phyloP scores from a whole-genome alignment of 2,329 filamentous ascomycete species.

The Ampelomyces quisqualis region DNA sequence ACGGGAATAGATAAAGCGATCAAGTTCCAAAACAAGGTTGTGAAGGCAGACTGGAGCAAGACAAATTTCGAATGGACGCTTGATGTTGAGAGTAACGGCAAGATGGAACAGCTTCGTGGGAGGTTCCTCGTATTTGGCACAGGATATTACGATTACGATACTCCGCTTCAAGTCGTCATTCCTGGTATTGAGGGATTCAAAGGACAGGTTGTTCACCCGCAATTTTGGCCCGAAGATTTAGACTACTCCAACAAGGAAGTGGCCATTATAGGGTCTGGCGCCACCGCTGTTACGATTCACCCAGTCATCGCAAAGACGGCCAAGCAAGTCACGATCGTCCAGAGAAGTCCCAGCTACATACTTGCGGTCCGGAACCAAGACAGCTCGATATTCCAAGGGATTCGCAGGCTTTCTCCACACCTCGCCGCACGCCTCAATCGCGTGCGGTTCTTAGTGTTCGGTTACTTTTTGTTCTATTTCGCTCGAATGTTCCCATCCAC shows the following conservation, averaged over 20 bases:
- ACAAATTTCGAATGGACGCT: conserved; percentile 32
- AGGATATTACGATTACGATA: conserved; percentile 71
- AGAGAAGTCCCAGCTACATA: conserved; percentile 67
- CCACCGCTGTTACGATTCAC: conserved; percentile 73
- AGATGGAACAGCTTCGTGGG: conserved; percentile 23
- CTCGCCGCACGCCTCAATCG: conserved; percentile 50
- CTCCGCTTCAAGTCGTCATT: conserved; percentile 59
- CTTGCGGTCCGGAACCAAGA: not conserved
- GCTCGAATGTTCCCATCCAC: conserved; percentile 47
- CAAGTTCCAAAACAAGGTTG: conserved; percentile 41
- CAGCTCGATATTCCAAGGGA: not conserved
- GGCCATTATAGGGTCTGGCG: conserved; percentile 71
- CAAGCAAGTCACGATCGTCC: conserved; percentile 68
- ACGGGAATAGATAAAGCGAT: conserved; percentile 48
- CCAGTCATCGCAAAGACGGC: conserved; percentile 66
- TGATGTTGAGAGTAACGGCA: conserved; percentile 4
- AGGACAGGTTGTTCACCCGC: conserved; percentile 64
- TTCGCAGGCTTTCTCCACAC: not conserved
- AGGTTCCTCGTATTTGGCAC: conserved; percentile 57
- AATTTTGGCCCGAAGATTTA: conserved; percentile 69
- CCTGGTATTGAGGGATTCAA: conserved; percentile 66
- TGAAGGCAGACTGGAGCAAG: conserved; percentile 43
- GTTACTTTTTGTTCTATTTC: not conserved
- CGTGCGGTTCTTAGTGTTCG: conserved; percentile 33
- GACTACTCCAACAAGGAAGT: conserved; percentile 65